These are phyloP conservation scores for Cutaneotrichosporon sp. DNA, from an alignment of 1,284 basidiomycete genomes.

Conservation along the genomic window DNA sequence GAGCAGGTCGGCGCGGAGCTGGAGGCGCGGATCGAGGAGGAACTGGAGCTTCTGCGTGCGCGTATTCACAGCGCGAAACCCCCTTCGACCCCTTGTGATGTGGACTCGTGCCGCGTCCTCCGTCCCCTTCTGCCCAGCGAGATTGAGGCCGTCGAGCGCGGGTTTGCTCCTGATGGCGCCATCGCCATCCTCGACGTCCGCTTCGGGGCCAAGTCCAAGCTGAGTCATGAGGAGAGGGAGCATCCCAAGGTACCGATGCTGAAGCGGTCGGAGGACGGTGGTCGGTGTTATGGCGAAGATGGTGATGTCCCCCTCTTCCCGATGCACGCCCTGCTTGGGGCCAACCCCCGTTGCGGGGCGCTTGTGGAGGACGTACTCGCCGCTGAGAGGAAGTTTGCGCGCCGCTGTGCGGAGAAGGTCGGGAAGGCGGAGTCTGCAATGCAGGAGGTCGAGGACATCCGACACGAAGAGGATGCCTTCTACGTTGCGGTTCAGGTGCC, in stretches of 20 bases:
- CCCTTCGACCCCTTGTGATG: neutral
- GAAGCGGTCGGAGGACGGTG: neutral
- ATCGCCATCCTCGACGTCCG: conserved; percentile 8
- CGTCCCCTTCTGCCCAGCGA: neutral
- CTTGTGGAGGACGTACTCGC: neutral
- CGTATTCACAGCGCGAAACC: neutral
- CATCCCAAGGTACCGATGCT: neutral
- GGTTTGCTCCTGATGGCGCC: neutral
- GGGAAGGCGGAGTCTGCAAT: neutral
- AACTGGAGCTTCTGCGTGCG: conserved; percentile 15
- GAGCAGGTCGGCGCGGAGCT: conserved; percentile 17
- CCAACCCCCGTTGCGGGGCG: neutral
- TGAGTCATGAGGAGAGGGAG: neutral
- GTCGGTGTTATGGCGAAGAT: neutral
- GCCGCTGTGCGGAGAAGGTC: neutral
- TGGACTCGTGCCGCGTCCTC: neutral
- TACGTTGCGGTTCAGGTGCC: conserved; percentile 7
- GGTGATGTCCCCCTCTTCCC: conserved; percentile 1
- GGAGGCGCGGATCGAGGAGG: conserved; percentile 14
- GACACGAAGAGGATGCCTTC: neutral
- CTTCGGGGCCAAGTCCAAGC: neutral
- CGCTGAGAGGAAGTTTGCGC: neutral
- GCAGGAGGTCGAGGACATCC: neutral
- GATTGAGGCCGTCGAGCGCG: neutral
- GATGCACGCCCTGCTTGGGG: neutral